These are phyloP conservation scores for Penicillium fuscoglaucum DNA, from an alignment of 2,329 filamentous ascomycete genomes.

Conservation along the genomic window DNA sequence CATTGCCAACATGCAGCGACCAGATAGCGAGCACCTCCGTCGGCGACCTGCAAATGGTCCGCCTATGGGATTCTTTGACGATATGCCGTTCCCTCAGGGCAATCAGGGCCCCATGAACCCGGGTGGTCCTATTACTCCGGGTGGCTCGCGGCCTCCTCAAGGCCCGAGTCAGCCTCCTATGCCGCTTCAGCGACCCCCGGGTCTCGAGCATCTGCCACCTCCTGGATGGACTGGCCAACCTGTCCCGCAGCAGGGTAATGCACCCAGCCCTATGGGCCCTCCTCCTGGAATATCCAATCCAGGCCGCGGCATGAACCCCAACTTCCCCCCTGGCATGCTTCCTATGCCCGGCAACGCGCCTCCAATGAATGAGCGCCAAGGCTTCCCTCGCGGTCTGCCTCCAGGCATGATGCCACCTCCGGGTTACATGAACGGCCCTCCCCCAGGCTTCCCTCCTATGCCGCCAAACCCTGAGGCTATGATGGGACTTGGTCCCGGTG, in stretches of 20 bases:
- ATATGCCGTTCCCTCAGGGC: conserved; percentile 39
- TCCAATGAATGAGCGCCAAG: conserved; percentile 39
- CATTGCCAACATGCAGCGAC: conserved; percentile 44
- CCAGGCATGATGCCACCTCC: conserved; percentile 49
- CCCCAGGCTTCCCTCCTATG: conserved; percentile 43
- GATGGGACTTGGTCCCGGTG: conserved; percentile 39
- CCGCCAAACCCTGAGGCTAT: conserved; percentile 40
- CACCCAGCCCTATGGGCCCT: conserved; percentile 33
- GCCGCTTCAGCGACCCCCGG: conserved; percentile 47
- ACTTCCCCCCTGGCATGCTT: conserved; percentile 46
- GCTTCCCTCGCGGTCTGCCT: conserved; percentile 42
- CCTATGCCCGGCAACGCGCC: conserved; percentile 30
- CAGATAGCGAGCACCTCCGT: conserved; percentile 39
- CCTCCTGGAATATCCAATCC: conserved; percentile 43
- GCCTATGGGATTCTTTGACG: conserved; percentile 44
- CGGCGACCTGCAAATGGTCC: conserved; percentile 41
- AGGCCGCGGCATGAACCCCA: conserved; percentile 40
- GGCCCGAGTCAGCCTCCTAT: conserved; percentile 37
- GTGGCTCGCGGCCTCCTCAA: conserved; percentile 36
- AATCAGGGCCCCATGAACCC: conserved; percentile 39
- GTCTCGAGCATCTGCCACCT: conserved; percentile 45
- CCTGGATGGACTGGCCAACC: conserved; percentile 43
- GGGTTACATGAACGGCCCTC: conserved; percentile 47
- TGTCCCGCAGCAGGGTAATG: conserved; percentile 38
- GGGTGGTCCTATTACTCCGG: conserved; percentile 38